Percentiles rank a stretch among this genome's conserved stretches.
phyloP scores from a whole-genome alignment of 2,329 filamentous ascomycete species.

The Sarocladium brachiariae region DNA sequence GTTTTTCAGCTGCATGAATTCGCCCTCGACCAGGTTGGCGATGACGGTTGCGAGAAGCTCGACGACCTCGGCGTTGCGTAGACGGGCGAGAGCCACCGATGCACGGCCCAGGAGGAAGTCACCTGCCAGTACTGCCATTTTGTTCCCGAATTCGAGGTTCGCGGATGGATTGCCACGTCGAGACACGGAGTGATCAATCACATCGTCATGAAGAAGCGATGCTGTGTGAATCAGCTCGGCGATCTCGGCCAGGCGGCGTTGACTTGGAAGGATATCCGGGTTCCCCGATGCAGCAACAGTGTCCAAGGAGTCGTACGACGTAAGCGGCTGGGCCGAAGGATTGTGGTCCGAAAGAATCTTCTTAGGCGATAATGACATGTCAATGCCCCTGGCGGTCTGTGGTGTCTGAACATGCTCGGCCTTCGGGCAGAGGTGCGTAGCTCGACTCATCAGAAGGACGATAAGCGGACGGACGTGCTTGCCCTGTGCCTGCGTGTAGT shows the following conservation, averaged over 20 bases:
- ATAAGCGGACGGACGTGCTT: slow-evolving; percentile 95
- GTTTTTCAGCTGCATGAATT: slow-evolving; percentile 99
- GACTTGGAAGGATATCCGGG: slow-evolving; percentile 79
- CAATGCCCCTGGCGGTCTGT: slow-evolving; percentile 40
- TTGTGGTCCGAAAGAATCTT: slow-evolving; percentile 72
- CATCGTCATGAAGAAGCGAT: slow-evolving; percentile 93
- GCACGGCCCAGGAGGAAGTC: slow-evolving; percentile 91
- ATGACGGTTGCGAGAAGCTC: slow-evolving; percentile 95
- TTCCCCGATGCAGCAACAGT: slow-evolving; percentile 30
- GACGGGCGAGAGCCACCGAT: slow-evolving; percentile 82
- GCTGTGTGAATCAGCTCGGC: slow-evolving; percentile 97
- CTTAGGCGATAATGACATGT: slow-evolving; percentile 47
- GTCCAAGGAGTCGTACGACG: slow-evolving; percentile 26
- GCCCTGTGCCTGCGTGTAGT: slow-evolving; percentile 93
- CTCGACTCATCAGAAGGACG: slow-evolving; percentile 92
- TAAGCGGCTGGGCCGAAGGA: slow-evolving; percentile 47
- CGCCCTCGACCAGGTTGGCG: slow-evolving; percentile 93
- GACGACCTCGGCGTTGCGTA: slow-evolving; percentile 89
- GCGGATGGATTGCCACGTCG: slow-evolving; percentile 80
- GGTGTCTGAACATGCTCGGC: slow-evolving; percentile 26
- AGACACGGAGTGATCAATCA: slow-evolving; percentile 87
- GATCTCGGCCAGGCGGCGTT: slow-evolving; percentile 89
- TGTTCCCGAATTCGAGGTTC: slow-evolving; percentile 95
- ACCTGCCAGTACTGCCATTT: slow-evolving; percentile 97
- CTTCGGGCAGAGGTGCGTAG: slow-evolving; percentile 73